Base-by-base conservation (phyloP, 1,284 basidiomycete species). In the Irpex lacteus region DNA sequence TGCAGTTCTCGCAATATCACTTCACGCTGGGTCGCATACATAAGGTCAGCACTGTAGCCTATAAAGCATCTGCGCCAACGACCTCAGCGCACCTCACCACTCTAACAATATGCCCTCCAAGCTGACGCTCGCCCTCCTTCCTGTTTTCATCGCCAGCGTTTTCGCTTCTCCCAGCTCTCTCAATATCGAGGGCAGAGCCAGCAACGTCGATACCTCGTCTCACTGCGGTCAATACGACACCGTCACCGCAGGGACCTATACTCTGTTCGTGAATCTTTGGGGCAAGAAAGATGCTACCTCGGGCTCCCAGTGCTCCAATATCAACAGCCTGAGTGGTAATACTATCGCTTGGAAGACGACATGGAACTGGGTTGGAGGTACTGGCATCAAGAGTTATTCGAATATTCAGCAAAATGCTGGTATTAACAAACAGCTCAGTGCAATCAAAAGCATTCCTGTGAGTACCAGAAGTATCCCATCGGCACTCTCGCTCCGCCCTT, bases 301-400 rank as follows among this genome's bases (percentile, higher is more conserved):
- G 3, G 87, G 87, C 50, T 80, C 77, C n/a, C 82, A 85, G 66
- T 88, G 87, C 70, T 80, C 86, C n/a, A 72, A 77, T 36, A 66
- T 89, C 69, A 74, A 73, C 0, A 83, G 81, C 18, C 63, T 83
- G 65, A 77, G 73, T 60, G 85, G 80, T 1, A 77, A 69, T 32
- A 82, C 73, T 2, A 69, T 87, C 50, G 73, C 79, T 0, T 89
- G 87, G 87, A 77, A 72, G 70, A 85, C 80, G 47, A 79, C 70
- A 0, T 89, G 83, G 82, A 78, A 66, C 1, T 90, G 87, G 87
- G 70, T 64, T 1, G 86, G 84, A 37, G 83, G 80, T 5, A 74
- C 66, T 34, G 77, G 79, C 32, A 79, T 90, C 61, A 89, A 88
- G 79, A 88, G 83, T 70, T 90, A 81, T 74, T 79, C 85, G 44